Base-by-base conservation (phyloP, 208 protist species). In the Leishmania major region DNA sequence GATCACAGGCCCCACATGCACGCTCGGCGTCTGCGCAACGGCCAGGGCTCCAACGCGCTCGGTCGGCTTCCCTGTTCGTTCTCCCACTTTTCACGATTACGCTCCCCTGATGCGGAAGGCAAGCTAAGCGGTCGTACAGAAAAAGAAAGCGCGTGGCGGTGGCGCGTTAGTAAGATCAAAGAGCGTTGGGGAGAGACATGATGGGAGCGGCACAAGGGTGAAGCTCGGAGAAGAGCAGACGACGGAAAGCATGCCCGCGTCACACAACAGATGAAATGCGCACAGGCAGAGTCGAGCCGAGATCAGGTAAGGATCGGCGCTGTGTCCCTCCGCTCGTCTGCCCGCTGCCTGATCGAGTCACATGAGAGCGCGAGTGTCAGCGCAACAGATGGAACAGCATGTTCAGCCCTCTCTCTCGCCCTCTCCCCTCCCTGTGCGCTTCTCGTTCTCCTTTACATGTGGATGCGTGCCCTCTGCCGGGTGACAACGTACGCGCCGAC, bases 1-100 rank as follows among this genome's bases (percentile, higher is more conserved):
- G 7, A 72, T 43, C 67, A 72, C 67, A 72, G 67, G 49, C 67
- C 51, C 31, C 43, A 74, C 69, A 37, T 45, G 25, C 69, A n/a
- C 45, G 69, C 69, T 74, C 69, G 17, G 43, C 69, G 69, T 35
- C 49, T 15, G 40, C 28, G 69, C 69, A 53, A 55, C 45, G 40
- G 40, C n/a, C 69, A 51, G 45, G 28, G 69, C 25, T 19, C 45
- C 69, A 74, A 53, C 69, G 69, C 43, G 19, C 43, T 37, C 25
- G 25, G 45, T 55, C 45, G 40, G 25, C 40, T 35, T 74, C 25
- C 45, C 40, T 53, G 45, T 22, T 53, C 11, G 69, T 31, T 3
- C 35, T 55, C 3, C 28, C 43, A 4, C 31, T 35, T 35, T 55
- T 55, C 43, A 53, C 28, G 7, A 47, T 22, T 25, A 28, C 70